Evolutionary conservation across 2,329 filamentous ascomycete species (phyloP).

Genomic region (Madurella mycetomatis): DNA sequence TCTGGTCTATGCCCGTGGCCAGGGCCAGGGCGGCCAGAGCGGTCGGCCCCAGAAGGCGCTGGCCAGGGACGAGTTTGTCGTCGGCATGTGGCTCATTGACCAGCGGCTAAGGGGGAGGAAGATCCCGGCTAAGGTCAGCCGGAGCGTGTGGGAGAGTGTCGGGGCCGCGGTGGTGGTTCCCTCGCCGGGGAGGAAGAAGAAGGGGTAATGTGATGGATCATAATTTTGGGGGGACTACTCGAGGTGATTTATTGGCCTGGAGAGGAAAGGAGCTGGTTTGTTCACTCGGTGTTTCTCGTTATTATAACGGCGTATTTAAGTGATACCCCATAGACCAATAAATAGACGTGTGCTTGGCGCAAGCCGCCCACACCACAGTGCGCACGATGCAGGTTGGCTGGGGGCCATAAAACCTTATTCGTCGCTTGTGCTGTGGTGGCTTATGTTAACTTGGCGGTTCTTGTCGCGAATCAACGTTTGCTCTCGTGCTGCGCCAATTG

Average conservation of each 20-base stretch:
- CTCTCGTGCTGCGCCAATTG: too few relatives aligned
- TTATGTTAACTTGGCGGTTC: too few relatives aligned
- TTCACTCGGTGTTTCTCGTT: not conserved
- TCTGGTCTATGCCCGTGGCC: slow-evolving; percentile 44
- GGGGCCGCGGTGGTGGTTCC: slow-evolving; percentile 27
- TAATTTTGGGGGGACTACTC: too few relatives aligned
- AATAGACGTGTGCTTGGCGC: too few relatives aligned
- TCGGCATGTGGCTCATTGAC: slow-evolving; percentile 79
- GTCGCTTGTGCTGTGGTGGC: too few relatives aligned
- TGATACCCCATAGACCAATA: not conserved
- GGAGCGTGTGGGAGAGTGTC: slow-evolving; percentile 73
- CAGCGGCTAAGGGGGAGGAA: slow-evolving; percentile 76
- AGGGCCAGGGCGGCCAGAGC: not conserved
- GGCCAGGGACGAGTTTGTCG: slow-evolving; percentile 68
- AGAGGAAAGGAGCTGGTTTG: not conserved
- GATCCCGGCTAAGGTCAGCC: slow-evolving; percentile 64
- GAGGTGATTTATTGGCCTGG: too few relatives aligned
- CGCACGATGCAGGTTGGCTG: too few relatives aligned
- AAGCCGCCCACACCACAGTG: too few relatives aligned
- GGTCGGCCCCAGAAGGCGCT: slow-evolving; percentile 42
- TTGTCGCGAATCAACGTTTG: too few relatives aligned
- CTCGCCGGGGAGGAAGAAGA: slow-evolving; percentile 4
- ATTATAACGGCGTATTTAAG: not conserved
- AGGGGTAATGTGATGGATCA: not conserved
- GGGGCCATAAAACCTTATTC: too few relatives aligned